These are phyloP conservation scores for Urtica urens DNA, from an alignment of 306 rosid genomes.

Conservation along the genomic window DNA sequence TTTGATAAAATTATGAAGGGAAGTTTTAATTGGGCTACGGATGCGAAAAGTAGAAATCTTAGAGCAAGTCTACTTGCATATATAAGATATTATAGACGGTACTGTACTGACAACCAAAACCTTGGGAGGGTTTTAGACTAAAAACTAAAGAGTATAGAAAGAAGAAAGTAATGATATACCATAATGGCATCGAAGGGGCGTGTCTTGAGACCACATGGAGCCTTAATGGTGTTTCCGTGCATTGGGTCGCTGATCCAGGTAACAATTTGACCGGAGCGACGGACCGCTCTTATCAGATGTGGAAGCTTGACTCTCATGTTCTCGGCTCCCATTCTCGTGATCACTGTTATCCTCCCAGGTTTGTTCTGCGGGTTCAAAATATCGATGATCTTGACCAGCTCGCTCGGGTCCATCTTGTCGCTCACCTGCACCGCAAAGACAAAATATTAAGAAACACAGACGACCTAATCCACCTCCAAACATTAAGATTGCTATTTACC, in stretches of 20 bases:
- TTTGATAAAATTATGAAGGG: too few relatives aligned
- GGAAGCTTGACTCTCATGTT: conserved; percentile 65
- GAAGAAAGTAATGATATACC: too few relatives aligned
- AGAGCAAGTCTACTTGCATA: too few relatives aligned
- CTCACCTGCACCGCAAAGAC: conserved; percentile 41
- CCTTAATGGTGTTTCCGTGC: conserved; percentile 70
- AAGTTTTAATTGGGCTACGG: too few relatives aligned
- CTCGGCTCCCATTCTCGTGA: conserved; percentile 73
- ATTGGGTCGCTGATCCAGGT: conserved; percentile 76
- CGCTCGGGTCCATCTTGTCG: conserved; percentile 68
- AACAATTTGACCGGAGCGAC: conserved; percentile 60
- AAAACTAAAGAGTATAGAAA: too few relatives aligned
- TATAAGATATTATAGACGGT: too few relatives aligned
- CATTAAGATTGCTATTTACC: too few relatives aligned
- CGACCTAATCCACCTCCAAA: too few relatives aligned
- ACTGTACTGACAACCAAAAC: too few relatives aligned
- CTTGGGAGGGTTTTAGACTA: too few relatives aligned
- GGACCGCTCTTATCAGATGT: conserved; percentile 68
- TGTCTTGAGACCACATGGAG: conserved; percentile 72
- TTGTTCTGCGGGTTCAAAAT: conserved; percentile 60
- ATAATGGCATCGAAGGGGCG: conserved; percentile 66
- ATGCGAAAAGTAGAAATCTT: too few relatives aligned
- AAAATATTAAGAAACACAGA: conserved; percentile 5
- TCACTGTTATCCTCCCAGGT: conserved; percentile 57
- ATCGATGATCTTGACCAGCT: conserved; percentile 52